Base-by-base conservation (phyloP, 805 yeast species). In the Ogataea siamensis region DNA sequence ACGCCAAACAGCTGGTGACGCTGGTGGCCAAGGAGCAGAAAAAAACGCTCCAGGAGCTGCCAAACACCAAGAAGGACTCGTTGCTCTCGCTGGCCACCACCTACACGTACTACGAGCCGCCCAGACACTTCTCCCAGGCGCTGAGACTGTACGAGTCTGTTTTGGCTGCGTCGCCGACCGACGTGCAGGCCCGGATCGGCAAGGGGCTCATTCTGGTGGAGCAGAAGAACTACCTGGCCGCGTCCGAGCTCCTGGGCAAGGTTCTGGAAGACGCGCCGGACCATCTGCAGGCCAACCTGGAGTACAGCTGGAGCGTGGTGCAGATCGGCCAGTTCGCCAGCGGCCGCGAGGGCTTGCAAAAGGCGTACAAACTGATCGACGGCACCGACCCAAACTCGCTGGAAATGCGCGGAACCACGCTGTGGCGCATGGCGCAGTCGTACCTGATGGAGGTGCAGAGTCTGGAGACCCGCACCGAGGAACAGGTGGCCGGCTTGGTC, bases 91-190 rank as follows among this genome's bases (percentile, higher is more conserved):
- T 86, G 38, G 98, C 93, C 0, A 74, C 80, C 0, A 72, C 83
- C 1, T 86, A 88, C 54, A 85, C 95, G 0, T 83, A 86, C 54
- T 74, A 80, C 53, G 96, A 91, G 57, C 84, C 97, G 0, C 99
- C 98, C 8, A 87, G 87, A 59, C 85, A 91, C 60, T 87, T 77
- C 53, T 68, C 75, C 2, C 69, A 80, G 17, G 98, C 99, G 0
- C 55, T 83, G 19, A 76, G 76, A 33, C 59, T 88, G 11, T 93
- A 83, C 58, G 83, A 83, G 24, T 64, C 68, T 16, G 76, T 88
- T 3, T 65, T 87, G 17, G 46, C 44, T 12, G 52, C 51, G 3
- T 66, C 63, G 40, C 64, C 65, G 0, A 47, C 58, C 0, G 65
- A 65, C 14, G 62, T 72, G 5, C 71, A 70, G 32, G 95, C 96